Base-by-base conservation (phyloP, 1,284 basidiomycete species). In the Irpex rosettiformis region DNA sequence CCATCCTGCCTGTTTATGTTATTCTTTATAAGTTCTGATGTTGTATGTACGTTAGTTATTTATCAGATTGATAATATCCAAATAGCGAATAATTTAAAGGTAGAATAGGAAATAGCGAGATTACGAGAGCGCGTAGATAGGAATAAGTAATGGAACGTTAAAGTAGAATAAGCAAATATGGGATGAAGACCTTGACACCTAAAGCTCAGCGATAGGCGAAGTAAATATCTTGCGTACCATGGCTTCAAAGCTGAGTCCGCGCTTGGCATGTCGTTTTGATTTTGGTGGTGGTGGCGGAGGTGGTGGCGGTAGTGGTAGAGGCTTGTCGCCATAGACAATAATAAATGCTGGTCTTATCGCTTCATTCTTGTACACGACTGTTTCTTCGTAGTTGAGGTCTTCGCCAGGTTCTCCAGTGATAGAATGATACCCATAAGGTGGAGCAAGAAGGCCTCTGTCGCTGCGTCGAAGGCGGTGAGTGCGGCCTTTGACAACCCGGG, bases 401-500 rank as follows among this genome's bases (percentile, higher is more conserved):
- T 37, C 56, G 2, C 64, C 64, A 11, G 63, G 61, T 16, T 56
- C 57, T 10, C 64, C 83, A 6, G 52, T 53, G 68, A 85, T 85
- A 18, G 85, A 86, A 65, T 86, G 77, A 60, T 79, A 80, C 28
- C 82, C 83, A 52, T 66, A 59, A 1, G 84, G 83, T 6, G 82
- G 80, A 59, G 77, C 74, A 0, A 71, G 72, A 18, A 85, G 64
- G 55, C 75, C 61, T 4, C 73, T 72, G 18, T 75, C 78, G 63
- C 84, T 86, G 55, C 72, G 67, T 42, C 73, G 74, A 56, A 77
- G 73, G 63, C 73, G 78, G 62, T 75, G 74, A 37, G 84, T 72
- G 64, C 75, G 83, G 2, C 85, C 85, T 37, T 84, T 78, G 21
- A 85, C 75, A n/a, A 87, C 85, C 24, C 83, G 79, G 65, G 76